phyloP scores from a whole-genome alignment of 1,139 yeast species.

The Pichia norvegensis region DNA sequence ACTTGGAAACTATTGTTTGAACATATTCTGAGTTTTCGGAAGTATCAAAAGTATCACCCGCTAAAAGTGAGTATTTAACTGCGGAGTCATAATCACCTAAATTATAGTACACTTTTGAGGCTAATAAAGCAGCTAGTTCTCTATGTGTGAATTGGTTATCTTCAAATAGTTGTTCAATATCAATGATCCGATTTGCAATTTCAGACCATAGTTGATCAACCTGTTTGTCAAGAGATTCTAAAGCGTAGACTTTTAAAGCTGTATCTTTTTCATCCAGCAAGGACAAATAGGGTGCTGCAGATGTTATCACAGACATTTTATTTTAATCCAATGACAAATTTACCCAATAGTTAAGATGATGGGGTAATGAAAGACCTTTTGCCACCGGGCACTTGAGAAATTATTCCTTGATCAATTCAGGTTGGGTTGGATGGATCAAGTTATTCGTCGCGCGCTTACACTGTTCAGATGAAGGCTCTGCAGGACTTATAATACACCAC shows the following conservation, averaged over 20 bases:
- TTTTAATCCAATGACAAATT: neutral
- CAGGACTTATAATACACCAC: too few relatives aligned
- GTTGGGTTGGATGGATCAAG: too few relatives aligned
- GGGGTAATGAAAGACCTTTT: neutral
- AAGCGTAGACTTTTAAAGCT: conserved; percentile 74
- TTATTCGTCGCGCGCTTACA: too few relatives aligned
- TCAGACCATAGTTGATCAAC: conserved; percentile 97
- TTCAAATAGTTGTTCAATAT: conserved; percentile 84
- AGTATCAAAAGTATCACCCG: conserved; percentile 74
- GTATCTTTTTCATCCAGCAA: conserved; percentile 76
- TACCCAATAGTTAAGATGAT: too few relatives aligned
- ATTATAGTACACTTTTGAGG: conserved; percentile 91
- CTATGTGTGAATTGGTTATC: conserved; percentile 65
- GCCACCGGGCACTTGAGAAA: neutral
- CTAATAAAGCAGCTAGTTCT: conserved; percentile 81
- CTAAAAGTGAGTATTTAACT: conserved; percentile 78
- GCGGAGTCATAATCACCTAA: conserved; percentile 91
- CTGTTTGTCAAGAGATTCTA: conserved; percentile 67
- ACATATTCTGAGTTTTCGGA: conserved; percentile 73
- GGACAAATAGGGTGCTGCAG: conserved; percentile 89
- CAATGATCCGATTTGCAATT: conserved; percentile 82
- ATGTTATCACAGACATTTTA: conserved; percentile 33
- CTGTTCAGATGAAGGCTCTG: too few relatives aligned
- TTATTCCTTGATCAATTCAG: too few relatives aligned
- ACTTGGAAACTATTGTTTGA: conserved; percentile 88